Percentiles rank a stretch among this genome's conserved stretches.
These are phyloP conservation scores for Singerocomus inundabilis DNA, from an alignment of 1,284 basidiomycete genomes.

Conservation along the genomic window DNA sequence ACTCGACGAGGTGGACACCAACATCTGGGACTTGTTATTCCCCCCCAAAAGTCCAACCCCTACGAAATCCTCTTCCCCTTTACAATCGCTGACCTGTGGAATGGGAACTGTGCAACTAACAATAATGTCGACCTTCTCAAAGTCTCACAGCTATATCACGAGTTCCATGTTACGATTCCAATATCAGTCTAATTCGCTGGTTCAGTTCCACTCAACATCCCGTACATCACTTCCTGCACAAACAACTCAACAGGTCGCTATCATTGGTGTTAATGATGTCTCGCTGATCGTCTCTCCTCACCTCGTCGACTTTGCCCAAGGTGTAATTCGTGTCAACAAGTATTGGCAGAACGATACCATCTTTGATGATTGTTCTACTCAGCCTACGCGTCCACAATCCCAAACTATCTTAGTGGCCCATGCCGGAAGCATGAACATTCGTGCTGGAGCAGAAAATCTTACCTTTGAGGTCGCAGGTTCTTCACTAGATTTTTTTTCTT, in stretches of 20 bases:
- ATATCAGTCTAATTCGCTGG: constrained; percentile 19
- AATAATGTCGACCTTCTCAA: constrained; percentile 21
- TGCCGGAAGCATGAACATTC: constrained; percentile 45
- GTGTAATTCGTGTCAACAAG: constrained; percentile 48
- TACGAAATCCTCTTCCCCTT: constrained; percentile 4
- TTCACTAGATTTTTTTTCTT: constrained; percentile 41
- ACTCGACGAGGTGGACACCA: constrained; percentile 31
- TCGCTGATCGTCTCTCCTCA: constrained; percentile 56
- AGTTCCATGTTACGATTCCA: constrained; percentile 29
- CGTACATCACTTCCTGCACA: constrained; percentile 21
- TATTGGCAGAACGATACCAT: constrained; percentile 10
- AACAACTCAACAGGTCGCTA: constrained; percentile 37
- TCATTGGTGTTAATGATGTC: constrained; percentile 44
- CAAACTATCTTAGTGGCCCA: constrained; percentile 34
- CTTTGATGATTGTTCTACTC: constrained; percentile 2
- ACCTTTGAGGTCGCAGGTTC: constrained; percentile 45
- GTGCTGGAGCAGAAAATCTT: constrained; percentile 53
- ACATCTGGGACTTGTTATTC: constrained; percentile 35
- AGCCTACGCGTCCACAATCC: constrained; percentile 4
- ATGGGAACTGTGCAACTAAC: constrained; percentile 20
- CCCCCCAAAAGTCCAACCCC: constrained; percentile 9
- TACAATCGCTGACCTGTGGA: constrained; percentile 18
- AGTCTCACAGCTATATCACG: constrained; percentile 27
- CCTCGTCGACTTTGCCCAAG: constrained; percentile 61
- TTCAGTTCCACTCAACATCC: constrained; percentile 13